phyloP scores from a whole-genome alignment of 768 basidiomycete species.

The Rhizopogon vinicolor region DNA sequence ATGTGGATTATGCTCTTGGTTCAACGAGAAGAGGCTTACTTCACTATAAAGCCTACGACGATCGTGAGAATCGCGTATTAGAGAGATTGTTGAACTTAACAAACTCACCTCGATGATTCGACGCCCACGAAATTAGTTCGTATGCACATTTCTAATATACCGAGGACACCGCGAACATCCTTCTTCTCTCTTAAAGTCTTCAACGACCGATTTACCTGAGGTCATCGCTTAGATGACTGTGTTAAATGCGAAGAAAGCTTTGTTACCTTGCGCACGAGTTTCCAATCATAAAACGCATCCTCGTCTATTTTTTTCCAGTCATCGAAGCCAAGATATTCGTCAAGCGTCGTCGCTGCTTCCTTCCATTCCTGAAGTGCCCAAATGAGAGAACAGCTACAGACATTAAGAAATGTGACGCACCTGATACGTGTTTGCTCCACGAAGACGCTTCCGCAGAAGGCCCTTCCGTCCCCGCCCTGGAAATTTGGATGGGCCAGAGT shows the following conservation, averaged over 20 bases:
- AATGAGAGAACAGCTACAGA: background rate
- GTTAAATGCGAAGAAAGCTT: background rate
- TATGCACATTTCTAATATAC: constrained; percentile 87
- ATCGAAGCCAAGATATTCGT: constrained; percentile 79
- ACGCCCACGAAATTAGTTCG: constrained; percentile 91
- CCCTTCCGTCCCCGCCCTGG: constrained; percentile 87
- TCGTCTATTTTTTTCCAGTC: constrained; percentile 89
- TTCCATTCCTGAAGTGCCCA: constrained; percentile 72
- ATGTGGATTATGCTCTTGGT: constrained; percentile 9
- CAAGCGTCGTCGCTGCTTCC: constrained; percentile 68
- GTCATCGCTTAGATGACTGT: background rate
- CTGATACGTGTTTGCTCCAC: constrained; percentile 71
- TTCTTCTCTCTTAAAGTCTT: constrained; percentile 64
- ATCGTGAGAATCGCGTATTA: constrained; percentile 2
- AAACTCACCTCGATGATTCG: constrained; percentile 68
- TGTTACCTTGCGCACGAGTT: constrained; percentile 68
- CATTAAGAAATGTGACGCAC: constrained; percentile 28
- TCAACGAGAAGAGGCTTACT: constrained; percentile 30
- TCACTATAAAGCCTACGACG: constrained; percentile 85
- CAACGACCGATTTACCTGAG: constrained; percentile 72
- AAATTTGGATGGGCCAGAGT: background rate
- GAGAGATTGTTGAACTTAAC: background rate
- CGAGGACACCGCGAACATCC: constrained; percentile 83
- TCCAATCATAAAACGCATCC: constrained; percentile 90
- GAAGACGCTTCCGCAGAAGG: constrained; percentile 64